Evolutionary conservation across 495 filamentous ascomycete genomes (phyloP).

Genomic region (Penicillium dipodomyicola): DNA sequence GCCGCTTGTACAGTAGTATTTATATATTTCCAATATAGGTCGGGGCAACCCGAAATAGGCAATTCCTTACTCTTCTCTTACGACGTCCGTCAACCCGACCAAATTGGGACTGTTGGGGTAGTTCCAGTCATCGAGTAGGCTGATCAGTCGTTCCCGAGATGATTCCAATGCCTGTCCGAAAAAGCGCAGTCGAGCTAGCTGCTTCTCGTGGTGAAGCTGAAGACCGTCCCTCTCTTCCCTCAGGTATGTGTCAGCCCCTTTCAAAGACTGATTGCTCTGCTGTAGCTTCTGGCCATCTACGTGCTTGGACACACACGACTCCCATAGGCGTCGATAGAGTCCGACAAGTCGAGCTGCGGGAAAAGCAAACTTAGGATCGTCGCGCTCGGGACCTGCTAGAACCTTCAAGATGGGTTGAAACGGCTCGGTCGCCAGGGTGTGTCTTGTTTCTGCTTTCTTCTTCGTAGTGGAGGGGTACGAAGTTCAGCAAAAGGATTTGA

Average conservation of each 20-base stretch:
- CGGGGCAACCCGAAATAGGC: too few species aligned
- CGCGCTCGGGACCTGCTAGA: slow-evolving; percentile 2
- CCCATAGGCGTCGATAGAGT: slow-evolving; percentile 7
- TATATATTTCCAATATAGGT: too few species aligned
- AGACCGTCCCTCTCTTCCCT: too few species aligned
- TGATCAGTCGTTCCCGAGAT: too few species aligned
- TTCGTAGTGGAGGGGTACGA: background rate
- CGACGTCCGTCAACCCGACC: too few species aligned
- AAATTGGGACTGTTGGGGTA: too few species aligned
- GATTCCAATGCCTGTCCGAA: too few species aligned
- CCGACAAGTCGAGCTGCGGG: background rate
- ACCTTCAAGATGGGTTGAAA: background rate
- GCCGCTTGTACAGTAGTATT: too few species aligned
- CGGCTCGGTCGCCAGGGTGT: background rate
- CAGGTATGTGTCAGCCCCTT: slow-evolving; percentile 5
- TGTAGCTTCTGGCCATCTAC: slow-evolving; percentile 8
- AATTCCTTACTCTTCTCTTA: too few species aligned
- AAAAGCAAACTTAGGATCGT: slow-evolving; percentile 6
- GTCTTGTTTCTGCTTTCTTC: background rate
- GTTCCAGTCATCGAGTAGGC: too few species aligned
- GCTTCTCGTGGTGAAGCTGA: too few species aligned
- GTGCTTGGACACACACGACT: slow-evolving; percentile 10
- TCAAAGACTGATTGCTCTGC: background rate
- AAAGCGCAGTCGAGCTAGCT: too few species aligned
- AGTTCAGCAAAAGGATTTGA: background rate